Evolutionary conservation across 2,329 filamentous ascomycete species (phyloP).

Genomic region (Penicillium sp.): DNA sequence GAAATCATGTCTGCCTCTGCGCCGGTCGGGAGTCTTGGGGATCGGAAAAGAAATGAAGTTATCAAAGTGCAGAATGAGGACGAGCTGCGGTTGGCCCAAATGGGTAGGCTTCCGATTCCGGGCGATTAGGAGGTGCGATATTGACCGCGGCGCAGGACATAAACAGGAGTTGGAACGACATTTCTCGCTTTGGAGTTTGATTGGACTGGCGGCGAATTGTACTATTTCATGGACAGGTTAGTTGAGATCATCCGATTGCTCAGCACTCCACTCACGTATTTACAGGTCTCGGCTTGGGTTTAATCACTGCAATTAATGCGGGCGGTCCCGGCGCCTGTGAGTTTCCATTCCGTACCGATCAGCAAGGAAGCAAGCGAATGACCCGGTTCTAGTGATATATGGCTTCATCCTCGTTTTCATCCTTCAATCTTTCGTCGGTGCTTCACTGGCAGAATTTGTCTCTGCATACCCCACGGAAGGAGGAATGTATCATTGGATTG

Average conservation of each 20-base stretch:
- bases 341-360: not conserved
- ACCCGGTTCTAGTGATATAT: slow-evolving; percentile 43
- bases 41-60: slow-evolving; percentile 1
- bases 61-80: slow-evolving; percentile 34
- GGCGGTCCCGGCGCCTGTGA: slow-evolving; percentile 46
- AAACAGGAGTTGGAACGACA: slow-evolving; percentile 50
- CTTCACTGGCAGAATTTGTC: slow-evolving; percentile 48
- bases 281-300: slow-evolving; percentile 40
- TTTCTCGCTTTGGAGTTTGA: slow-evolving; percentile 48
- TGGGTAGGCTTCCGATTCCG: slow-evolving; percentile 33
- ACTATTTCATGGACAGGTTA: slow-evolving; percentile 50
- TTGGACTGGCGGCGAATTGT: slow-evolving; percentile 50
- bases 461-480: slow-evolving; percentile 50
- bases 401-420: slow-evolving; percentile 50
- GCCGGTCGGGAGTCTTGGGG: not conserved
- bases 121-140: not conserved
- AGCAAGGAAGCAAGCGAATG: slow-evolving; percentile 8
- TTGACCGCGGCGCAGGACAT: slow-evolving; percentile 36
- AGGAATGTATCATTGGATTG: slow-evolving; percentile 54
- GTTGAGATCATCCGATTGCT: not conserved
- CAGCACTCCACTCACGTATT: not conserved
- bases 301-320: slow-evolving; percentile 48
- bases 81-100: slow-evolving; percentile 44
- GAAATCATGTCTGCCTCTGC: not conserved
- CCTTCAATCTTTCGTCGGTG: slow-evolving; percentile 46